Conservation (phyloP, 345 rosid genomes). For the Linum usitatissimum region DNA sequence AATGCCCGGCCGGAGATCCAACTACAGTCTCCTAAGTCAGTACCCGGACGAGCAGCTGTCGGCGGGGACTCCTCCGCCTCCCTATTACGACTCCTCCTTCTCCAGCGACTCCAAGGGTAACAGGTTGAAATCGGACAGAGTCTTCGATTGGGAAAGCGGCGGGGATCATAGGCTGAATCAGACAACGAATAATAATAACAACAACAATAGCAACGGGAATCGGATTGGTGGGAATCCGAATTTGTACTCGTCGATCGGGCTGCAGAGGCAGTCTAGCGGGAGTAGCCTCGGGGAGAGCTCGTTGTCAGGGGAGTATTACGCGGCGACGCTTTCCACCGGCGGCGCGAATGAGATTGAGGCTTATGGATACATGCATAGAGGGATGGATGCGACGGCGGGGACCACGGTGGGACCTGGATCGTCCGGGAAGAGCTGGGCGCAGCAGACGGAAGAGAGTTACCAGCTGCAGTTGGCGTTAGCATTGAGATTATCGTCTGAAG, state of each 20-base stretch:
- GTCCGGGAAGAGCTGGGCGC: slow-evolving; percentile 94
- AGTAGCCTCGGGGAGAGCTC: slow-evolving; percentile 97
- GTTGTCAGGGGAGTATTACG: slow-evolving; percentile 75
- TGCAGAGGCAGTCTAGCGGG: slow-evolving; percentile 94
- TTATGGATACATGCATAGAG: slow-evolving; percentile 38
- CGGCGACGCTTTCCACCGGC: slow-evolving; percentile 46
- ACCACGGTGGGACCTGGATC: slow-evolving; percentile 31
- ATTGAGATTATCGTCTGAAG: slow-evolving; percentile 80
- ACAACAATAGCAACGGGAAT: slow-evolving; percentile 3
- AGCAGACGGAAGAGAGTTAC: slow-evolving; percentile 99
- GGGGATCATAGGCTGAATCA: slow-evolving; percentile 38
- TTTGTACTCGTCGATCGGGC: slow-evolving; percentile 41
- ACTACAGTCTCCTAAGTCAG: slow-evolving; percentile 73
- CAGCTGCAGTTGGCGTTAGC: slow-evolving; percentile 98
- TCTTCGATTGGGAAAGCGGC: slow-evolving; percentile 61
- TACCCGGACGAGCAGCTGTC: slow-evolving; percentile 57
- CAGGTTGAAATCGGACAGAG: slow-evolving; percentile 39
- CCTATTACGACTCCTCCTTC: slow-evolving; percentile 44
- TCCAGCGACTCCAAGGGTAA: slow-evolving; percentile 44
- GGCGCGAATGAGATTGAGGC: slow-evolving; percentile 64
- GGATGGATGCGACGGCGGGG: slow-evolving; percentile 19
- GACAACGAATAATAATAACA: slow-evolving; percentile 17
- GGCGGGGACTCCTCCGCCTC: slow-evolving; percentile 31
- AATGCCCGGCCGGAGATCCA: slow-evolving; percentile 83
- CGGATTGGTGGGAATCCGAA: slow-evolving; percentile 34